Percentiles rank a stretch among this genome's conserved stretches.
Evolutionary conservation across 148 eudicot species (phyloP).

Genomic region (Cornus florida): DNA sequence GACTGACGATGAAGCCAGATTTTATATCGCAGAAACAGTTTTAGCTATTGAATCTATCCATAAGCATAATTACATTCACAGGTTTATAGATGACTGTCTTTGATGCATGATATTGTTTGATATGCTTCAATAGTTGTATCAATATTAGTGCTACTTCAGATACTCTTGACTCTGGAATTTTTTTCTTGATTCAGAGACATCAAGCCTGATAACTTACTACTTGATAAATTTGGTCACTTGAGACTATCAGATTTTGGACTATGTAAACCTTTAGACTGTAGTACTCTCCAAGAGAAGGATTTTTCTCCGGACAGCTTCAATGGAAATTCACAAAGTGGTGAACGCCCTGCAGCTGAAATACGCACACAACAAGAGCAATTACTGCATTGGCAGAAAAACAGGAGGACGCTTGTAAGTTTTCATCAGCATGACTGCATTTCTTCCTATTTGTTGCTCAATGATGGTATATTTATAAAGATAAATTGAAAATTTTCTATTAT

Average conservation of each 20-base stretch:
- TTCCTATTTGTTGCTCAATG: conserved; percentile 4
- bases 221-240: conserved; percentile 87
- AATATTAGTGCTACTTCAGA: neutral
- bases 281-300: conserved; percentile 86
- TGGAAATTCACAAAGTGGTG: conserved; percentile 55
- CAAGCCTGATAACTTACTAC: conserved; percentile 96
- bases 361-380: conserved; percentile 96
- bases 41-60: conserved; percentile 98
- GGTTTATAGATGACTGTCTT: conserved; percentile 42
- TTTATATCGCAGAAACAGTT: conserved; percentile 95
- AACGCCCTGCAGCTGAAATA: conserved; percentile 60
- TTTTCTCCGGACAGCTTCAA: conserved; percentile 44
- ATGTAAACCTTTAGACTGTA: conserved; percentile 95
- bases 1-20: conserved; percentile 88
- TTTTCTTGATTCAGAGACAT: conserved; percentile 71
- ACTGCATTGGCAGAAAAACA: conserved; percentile 95
- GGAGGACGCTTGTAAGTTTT: conserved; percentile 82
- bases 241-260: conserved; percentile 93
- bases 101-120: neutral
- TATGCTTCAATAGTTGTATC: neutral
- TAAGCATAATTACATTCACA: conserved; percentile 90
- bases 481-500: neutral
- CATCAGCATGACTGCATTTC: neutral
- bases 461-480: neutral
- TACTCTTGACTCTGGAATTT: neutral